These are phyloP conservation scores for Candida caryicola DNA, from an alignment of 805 yeast genomes.

Conservation along the genomic window DNA sequence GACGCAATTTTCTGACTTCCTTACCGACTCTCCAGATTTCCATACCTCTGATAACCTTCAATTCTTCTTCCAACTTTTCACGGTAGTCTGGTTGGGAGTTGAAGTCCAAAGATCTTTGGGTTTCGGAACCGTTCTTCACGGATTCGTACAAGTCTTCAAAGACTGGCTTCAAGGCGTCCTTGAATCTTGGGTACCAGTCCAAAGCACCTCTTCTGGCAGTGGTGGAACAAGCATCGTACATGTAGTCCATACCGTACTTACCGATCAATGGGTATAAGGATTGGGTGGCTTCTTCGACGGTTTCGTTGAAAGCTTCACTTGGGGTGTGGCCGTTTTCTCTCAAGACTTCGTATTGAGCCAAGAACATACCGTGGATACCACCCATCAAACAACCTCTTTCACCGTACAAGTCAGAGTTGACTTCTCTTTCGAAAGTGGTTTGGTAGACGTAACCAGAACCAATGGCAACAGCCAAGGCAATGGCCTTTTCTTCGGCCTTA, in stretches of 20 bases:
- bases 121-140: slow-evolving; percentile 94
- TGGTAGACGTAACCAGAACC: slow-evolving; percentile 99
- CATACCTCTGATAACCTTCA: slow-evolving; percentile 89
- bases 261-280: slow-evolving; percentile 98
- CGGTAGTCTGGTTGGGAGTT: slow-evolving; percentile 98
- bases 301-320: slow-evolving; percentile 99
- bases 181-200: slow-evolving; percentile 99
- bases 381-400: slow-evolving; percentile 99
- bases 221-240: slow-evolving; percentile 99
- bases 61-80: slow-evolving; percentile 90
- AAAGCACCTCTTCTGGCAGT: slow-evolving; percentile 99
- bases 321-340: slow-evolving; percentile 99
- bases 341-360: slow-evolving; percentile 99
- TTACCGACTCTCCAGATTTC: slow-evolving; percentile 99
- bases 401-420: slow-evolving; percentile 98
- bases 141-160: slow-evolving; percentile 94
- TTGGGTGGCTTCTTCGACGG: slow-evolving; percentile 99
- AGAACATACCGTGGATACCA: slow-evolving; percentile 99
- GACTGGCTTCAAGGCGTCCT: slow-evolving; percentile 97
- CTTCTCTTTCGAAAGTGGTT: slow-evolving; percentile 99
- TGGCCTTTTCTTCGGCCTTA: slow-evolving; percentile 98
- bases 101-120: slow-evolving; percentile 96
- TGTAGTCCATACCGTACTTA: slow-evolving; percentile 99
- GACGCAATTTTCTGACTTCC: slow-evolving; percentile 99
- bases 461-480: slow-evolving; percentile 97